Evolutionary conservation across 768 basidiomycete genomes (phyloP), one percentile per base, ranked within the genome.

Genomic region (Trametes villosa): DNA sequence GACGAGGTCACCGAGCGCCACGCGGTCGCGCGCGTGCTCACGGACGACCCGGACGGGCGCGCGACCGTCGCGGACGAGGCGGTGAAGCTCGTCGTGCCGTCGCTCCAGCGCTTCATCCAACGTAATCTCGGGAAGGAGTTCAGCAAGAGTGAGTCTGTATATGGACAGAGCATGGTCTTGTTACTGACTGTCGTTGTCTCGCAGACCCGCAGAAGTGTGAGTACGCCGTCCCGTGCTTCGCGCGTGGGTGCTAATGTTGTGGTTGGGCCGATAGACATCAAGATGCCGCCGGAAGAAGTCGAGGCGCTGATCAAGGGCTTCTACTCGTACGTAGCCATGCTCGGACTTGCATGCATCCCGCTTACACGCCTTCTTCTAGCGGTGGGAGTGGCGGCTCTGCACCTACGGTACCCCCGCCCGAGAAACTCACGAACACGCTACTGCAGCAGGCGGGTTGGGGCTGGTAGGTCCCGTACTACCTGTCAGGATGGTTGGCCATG

Each of bases 1-100:
- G 92, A 94, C 29, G 92, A 93, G 68, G 82, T 91, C 22, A 77
- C 85, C 49, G 92, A 94, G 70, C 75, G 92, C 45, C 92, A 94
- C 72, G 79, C 81, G 62, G 70, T 89, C 42, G 86, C 85, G 45
- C 80, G 77, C 63, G 85, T 92, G 12, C 74, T 93, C 65, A 87
- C 87, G 59, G 91, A 91, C 47, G 91, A 92, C 64, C 76, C 75
- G 18, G 83, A 84, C 2, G 84, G 79, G 36, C 79, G 85, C 64
- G 81, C 76, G 65, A 79, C 78, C 49, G 73, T 94, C 22, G 82
- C 78, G 42, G 90, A 92, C 26, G 92, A 94, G 70, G 86, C 87
- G 9, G 83, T 88, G 27, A 89, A 86, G 76, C 77, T 93, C 9
- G 87, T 93, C 12, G 81, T 92, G 11, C 91, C 92, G 26, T 83